Base-by-base conservation (phyloP, 129 eudicot species). In the Centella asiatica region DNA sequence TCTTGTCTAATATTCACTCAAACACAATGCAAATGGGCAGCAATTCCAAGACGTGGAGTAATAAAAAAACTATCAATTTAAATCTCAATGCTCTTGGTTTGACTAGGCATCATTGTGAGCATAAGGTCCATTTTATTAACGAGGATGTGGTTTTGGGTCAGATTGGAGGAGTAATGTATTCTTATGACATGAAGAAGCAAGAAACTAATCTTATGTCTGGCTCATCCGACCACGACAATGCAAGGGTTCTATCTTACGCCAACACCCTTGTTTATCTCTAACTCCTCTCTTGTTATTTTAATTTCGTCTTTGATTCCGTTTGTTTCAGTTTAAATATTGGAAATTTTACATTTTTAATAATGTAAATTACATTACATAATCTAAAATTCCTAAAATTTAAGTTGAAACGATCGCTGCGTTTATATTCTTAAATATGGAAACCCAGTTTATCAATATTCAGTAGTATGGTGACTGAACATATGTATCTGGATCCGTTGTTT, bases 21-120 rank as follows among this genome's bases (percentile, higher is more conserved):
- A 77, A 77, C 58, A 80, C 92, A 17, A 84, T 72, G 87, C 81
- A 74, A 60, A 84, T 77, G 79, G 23, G 46, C 39, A 77, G 80
- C 53, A 45, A 11, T 23, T 56, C 62, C 20, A 62, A 15, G 28
- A 54, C 62, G 34, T 80, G 86, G 92, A 65, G 28, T 4, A 65
- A 47, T 9, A 72, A 57, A 40, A 7, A 20, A 36, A 44, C 32
- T 12, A 32, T 74, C 7, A 4, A 2, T 20, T 44, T 84, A 44
- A 37, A 65, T 42, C 20, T 25, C 13, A 50, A 27, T 10, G 53
- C 62, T 27, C 5, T 62, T 23, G 22, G 50, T 27, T 75, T 66
- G 6, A 12, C 3, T 28, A n/a, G n/a, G n/a, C 15, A n/a, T n/a
- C n/a, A 2, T 0, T 3, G 5, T 20, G 74, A 57, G 44, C 9